Percentiles rank a stretch among this genome's conserved stretches.
Evolutionary conservation across 1,139 yeast genomes (phyloP).

Genomic region (Magnusiomyces sp.): DNA sequence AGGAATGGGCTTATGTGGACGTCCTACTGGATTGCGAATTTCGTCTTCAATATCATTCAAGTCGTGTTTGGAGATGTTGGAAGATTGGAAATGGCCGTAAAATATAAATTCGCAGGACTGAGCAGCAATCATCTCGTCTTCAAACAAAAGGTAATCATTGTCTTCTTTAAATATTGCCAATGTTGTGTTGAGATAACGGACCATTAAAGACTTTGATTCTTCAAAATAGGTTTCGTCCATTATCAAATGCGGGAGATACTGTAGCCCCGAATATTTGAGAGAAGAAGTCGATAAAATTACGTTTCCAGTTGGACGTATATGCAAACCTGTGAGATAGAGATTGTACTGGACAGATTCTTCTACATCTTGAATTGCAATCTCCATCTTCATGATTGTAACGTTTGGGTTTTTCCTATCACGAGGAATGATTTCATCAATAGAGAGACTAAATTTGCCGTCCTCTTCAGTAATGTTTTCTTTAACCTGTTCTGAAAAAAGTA

Average conservation of each 20-base stretch:
- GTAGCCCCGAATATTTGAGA: slow-evolving; percentile 62
- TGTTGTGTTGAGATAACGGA: slow-evolving; percentile 38
- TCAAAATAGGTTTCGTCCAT: slow-evolving; percentile 37
- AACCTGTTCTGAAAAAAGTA: not conserved
- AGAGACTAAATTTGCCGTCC: not conserved
- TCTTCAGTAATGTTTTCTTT: slow-evolving; percentile 6
- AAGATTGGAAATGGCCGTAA: slow-evolving; percentile 59
- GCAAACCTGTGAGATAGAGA: slow-evolving; percentile 53
- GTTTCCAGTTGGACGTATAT: slow-evolving; percentile 64
- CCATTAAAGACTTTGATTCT: slow-evolving; percentile 34
- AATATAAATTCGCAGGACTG: slow-evolving; percentile 63
- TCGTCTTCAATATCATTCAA: slow-evolving; percentile 63
- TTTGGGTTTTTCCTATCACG: slow-evolving; percentile 9
- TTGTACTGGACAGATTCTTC: slow-evolving; percentile 18
- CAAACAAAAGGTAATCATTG: slow-evolving; percentile 20
- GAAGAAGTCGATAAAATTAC: slow-evolving; percentile 55
- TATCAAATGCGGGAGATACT: slow-evolving; percentile 47
- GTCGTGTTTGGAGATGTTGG: slow-evolving; percentile 45
- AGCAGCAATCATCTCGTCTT: slow-evolving; percentile 18
- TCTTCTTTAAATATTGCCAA: slow-evolving; percentile 20
- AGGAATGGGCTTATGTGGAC: slow-evolving; percentile 61
- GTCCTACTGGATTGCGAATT: slow-evolving; percentile 58
- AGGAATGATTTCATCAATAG: slow-evolving; percentile 4
- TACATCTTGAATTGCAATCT: slow-evolving; percentile 18
- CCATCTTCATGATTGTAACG: slow-evolving; percentile 20